phyloP scores from a whole-genome alignment of 371 early-diverging fungal genomes.

The Mortierella sp. region DNA sequence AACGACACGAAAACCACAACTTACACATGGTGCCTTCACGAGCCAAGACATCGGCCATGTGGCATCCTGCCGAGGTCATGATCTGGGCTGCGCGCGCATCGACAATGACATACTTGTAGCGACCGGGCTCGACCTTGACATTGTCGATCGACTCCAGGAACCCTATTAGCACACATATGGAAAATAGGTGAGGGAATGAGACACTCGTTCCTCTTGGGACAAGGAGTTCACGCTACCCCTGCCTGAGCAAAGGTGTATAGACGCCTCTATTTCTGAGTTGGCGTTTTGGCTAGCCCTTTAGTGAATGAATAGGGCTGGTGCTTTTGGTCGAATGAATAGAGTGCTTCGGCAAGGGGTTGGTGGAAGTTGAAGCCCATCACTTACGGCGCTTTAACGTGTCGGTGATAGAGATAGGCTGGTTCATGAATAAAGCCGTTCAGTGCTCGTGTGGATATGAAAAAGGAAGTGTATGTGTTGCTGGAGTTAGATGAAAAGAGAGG shows the following conservation, averaged over 20 bases:
- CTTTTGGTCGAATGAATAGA: not conserved
- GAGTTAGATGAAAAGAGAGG: not conserved
- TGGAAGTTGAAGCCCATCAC: constrained; percentile 8
- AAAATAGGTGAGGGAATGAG: not conserved
- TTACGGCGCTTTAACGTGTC: constrained; percentile 59
- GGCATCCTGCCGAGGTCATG: constrained; percentile 83
- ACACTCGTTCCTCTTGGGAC: not conserved
- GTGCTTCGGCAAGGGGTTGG: not conserved
- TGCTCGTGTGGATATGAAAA: not conserved
- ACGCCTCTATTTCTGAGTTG: not conserved
- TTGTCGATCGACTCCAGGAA: constrained; percentile 57
- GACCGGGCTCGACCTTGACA: constrained; percentile 65
- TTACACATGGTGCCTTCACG: constrained; percentile 90
- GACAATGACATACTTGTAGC: constrained; percentile 94
- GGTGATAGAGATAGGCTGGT: constrained; percentile 58
- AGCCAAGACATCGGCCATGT: constrained; percentile 93
- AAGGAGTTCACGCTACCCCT: not conserved
- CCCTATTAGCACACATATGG: constrained; percentile 20
- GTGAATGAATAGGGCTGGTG: not conserved
- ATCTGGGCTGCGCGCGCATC: constrained; percentile 88
- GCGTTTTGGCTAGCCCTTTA: not conserved
- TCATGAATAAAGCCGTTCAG: constrained; percentile 26
- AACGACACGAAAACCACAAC: constrained; percentile 14
- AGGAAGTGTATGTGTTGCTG: not conserved
- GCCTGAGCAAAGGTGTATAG: too few species aligned